Percentiles rank a stretch among this genome's conserved stretches.
phyloP scores from a whole-genome alignment of 1,284 basidiomycete genomes.

The Takashimella tepidaria region DNA sequence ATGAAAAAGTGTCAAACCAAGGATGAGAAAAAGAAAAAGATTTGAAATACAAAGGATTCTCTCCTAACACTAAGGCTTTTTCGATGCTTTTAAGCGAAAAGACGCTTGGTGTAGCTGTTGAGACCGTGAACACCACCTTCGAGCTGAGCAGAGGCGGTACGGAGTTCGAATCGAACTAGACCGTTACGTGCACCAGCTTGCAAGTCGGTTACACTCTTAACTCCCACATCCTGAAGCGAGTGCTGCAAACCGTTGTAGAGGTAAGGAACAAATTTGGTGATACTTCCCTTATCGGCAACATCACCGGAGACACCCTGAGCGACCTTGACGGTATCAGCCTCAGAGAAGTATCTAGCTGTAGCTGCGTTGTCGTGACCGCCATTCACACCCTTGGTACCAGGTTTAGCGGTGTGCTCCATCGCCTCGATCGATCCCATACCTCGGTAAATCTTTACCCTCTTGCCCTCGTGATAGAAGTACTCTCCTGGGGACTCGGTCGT shows the following conservation, averaged over 20 bases:
- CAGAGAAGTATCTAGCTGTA: slow-evolving; percentile 94
- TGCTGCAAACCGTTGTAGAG: slow-evolving; percentile 90
- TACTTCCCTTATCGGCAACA: slow-evolving; percentile 93
- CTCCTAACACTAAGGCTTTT: no score
- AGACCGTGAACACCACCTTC: slow-evolving; percentile 94
- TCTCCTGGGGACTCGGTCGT: slow-evolving; percentile 97
- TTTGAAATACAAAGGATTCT: background rate
- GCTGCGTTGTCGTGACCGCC: slow-evolving; percentile 70
- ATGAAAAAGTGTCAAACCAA: no score
- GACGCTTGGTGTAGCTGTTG: slow-evolving; percentile 63
- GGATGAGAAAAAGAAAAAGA: background rate
- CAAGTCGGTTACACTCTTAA: slow-evolving; percentile 56
- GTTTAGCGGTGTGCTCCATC: slow-evolving; percentile 77
- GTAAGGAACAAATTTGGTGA: slow-evolving; percentile 88
- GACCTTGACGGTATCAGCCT: slow-evolving; percentile 90
- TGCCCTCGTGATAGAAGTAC: slow-evolving; percentile 98
- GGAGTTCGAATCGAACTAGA: slow-evolving; percentile 81
- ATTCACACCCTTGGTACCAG: slow-evolving; percentile 50
- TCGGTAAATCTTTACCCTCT: slow-evolving; percentile 96
- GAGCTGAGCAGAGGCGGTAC: slow-evolving; percentile 91
- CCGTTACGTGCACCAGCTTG: slow-evolving; percentile 61
- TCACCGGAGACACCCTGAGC: slow-evolving; percentile 96
- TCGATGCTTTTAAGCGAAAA: slow-evolving; percentile 56
- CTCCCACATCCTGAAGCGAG: slow-evolving; percentile 90
- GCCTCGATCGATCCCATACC: slow-evolving; percentile 97